phyloP scores from a whole-genome alignment of 1,284 basidiomycete species.

The Leccinum subrobustum region DNA sequence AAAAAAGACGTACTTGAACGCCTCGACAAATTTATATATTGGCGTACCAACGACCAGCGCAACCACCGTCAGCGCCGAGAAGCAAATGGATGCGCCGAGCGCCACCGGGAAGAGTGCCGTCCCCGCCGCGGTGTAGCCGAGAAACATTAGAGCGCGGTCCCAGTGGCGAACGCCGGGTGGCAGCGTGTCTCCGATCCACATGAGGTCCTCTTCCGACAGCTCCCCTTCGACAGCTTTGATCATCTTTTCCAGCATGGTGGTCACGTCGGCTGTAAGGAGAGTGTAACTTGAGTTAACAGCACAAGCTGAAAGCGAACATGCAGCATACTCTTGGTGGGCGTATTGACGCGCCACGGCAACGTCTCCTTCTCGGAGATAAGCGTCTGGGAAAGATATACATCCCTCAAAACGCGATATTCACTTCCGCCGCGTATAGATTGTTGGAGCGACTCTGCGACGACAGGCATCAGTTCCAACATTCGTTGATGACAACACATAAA shows the following conservation, averaged over 20 bases:
- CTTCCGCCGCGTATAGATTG: neutral
- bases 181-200: slow-evolving; percentile 16
- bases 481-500: neutral
- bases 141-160: neutral
- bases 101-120: neutral
- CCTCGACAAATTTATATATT: neutral
- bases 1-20: neutral
- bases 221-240: slow-evolving; percentile 20
- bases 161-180: neutral
- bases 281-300: neutral
- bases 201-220: slow-evolving; percentile 14
- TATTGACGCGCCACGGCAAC: slow-evolving; percentile 14
- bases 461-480: neutral
- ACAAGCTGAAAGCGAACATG: neutral
- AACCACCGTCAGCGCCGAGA: neutral
- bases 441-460: neutral
- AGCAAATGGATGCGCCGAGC: neutral
- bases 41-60: neutral
- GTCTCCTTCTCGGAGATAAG: slow-evolving; percentile 21
- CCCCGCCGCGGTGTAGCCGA: neutral
- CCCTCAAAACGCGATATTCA: slow-evolving; percentile 19
- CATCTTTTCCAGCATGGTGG: neutral
- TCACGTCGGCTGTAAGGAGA: slow-evolving; percentile 17
- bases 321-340: slow-evolving; percentile 19
- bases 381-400: slow-evolving; percentile 14